These are phyloP conservation scores for Croton laevigatus DNA, from an alignment of 441 rosid genomes.

Conservation along the genomic window DNA sequence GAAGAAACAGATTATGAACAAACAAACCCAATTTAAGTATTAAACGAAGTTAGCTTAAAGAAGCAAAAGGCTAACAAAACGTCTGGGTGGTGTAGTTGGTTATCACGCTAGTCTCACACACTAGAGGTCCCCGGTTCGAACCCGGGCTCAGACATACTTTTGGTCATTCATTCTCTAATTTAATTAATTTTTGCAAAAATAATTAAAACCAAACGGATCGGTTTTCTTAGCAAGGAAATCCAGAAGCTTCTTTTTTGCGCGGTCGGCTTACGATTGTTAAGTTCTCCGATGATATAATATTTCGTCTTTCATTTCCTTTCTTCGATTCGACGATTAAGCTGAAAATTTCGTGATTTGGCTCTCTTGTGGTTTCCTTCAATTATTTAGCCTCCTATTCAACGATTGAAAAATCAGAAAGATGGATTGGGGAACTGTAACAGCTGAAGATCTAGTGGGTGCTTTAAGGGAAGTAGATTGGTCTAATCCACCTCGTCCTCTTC, in stretches of 20 bases:
- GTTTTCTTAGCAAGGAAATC: slow-evolving; percentile 15
- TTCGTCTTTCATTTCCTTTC: neutral
- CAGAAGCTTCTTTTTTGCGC: neutral
- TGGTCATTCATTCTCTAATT: neutral
- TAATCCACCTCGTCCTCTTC: slow-evolving; percentile 77
- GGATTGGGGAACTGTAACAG: slow-evolving; percentile 99
- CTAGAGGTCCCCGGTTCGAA: slow-evolving; percentile 98
- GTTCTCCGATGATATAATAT: neutral
- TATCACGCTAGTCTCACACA: slow-evolving; percentile 99
- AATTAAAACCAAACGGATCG: neutral
- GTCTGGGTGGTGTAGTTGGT: slow-evolving; percentile 99
- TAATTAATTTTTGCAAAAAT: neutral
- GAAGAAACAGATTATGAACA: too few species aligned
- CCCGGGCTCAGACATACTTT: slow-evolving; percentile 73
- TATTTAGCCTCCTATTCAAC: neutral
- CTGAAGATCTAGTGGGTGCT: slow-evolving; percentile 86
- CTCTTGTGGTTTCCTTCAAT: neutral
- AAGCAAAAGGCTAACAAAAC: too few species aligned
- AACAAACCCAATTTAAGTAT: too few species aligned
- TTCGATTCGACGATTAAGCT: neutral
- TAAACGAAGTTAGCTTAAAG: too few species aligned
- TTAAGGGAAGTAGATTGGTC: slow-evolving; percentile 97
- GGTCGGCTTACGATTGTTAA: neutral
- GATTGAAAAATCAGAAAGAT: slow-evolving; percentile 28
- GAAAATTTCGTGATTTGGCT: neutral